Evolutionary conservation across 139 green algal species (phyloP).

Genomic region (Astrephomene gubernaculifera): DNA sequence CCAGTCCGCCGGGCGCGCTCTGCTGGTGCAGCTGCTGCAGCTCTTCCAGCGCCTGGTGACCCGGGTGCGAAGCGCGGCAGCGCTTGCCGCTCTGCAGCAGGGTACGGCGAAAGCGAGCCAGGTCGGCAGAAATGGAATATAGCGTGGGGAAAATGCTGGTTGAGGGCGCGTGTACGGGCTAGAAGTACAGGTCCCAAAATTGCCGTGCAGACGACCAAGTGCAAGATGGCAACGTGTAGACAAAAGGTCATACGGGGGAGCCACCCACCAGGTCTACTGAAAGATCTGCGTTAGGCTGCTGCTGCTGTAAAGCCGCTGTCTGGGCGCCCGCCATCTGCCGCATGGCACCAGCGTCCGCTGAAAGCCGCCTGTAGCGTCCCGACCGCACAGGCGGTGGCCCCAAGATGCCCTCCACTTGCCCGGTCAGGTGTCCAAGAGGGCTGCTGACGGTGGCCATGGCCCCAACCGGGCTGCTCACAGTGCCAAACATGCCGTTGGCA

Average conservation of each 20-base stretch:
- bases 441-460: no score
- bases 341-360: not conserved
- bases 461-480: not conserved
- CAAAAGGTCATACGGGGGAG: no score
- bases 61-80: not conserved
- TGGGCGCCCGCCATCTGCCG: conserved; percentile 40
- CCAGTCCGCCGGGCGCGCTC: not conserved
- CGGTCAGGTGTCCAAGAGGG: not conserved
- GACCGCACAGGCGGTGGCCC: conserved; percentile 3
- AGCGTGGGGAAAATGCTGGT: no score
- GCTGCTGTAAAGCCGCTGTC: conserved; percentile 8
- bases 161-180: no score
- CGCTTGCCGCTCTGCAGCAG: conserved; percentile 39
- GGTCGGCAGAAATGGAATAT: no score
- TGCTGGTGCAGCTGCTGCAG: conserved; percentile 22
- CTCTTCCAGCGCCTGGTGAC: conserved; percentile 22
- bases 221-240: no score
- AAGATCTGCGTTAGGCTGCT: not conserved
- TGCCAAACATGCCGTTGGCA: not conserved
- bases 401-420: not conserved
- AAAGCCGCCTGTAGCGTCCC: conserved; percentile 25
- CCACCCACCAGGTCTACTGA: conserved; percentile 15
- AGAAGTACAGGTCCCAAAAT: no score
- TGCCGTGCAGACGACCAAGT: no score
- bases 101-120: no score